Evolutionary conservation across 2,329 filamentous ascomycete genomes (phyloP).

Genomic region (Sarocladium strictum): DNA sequence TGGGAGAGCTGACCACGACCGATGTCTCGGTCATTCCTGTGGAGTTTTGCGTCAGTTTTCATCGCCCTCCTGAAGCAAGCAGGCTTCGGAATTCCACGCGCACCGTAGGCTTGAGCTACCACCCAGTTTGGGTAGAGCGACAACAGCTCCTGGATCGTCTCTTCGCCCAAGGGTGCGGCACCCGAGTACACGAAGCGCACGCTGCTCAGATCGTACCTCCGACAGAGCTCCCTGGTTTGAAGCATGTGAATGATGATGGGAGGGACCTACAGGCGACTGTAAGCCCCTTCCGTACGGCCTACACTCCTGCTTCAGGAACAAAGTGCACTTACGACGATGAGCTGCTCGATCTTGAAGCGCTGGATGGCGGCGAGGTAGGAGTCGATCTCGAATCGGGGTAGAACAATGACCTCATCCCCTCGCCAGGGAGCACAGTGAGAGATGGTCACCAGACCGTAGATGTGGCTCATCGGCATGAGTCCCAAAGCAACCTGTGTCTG

Average conservation of each 20-base stretch:
- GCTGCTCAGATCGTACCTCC: slow-evolving; percentile 62
- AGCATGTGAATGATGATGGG: slow-evolving; percentile 72
- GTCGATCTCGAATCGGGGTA: slow-evolving; percentile 71
- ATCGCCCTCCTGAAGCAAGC: too few species aligned
- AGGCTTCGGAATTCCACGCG: too few species aligned
- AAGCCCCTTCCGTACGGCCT: too few species aligned
- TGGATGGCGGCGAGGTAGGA: slow-evolving; percentile 59
- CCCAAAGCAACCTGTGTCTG: slow-evolving; percentile 49
- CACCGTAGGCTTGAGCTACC: slow-evolving; percentile 68
- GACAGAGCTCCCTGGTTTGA: slow-evolving; percentile 51
- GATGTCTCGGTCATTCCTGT: slow-evolving; percentile 66
- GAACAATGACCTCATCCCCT: slow-evolving; percentile 66
- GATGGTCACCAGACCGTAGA: slow-evolving; percentile 70
- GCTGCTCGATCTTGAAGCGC: slow-evolving; percentile 58
- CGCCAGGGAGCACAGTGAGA: slow-evolving; percentile 60
- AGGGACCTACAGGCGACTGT: slow-evolving; percentile 43
- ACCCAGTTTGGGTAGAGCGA: slow-evolving; percentile 57
- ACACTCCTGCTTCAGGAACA: too few species aligned
- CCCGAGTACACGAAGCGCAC: slow-evolving; percentile 62
- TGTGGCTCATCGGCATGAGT: slow-evolving; percentile 72
- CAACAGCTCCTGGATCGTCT: slow-evolving; percentile 58
- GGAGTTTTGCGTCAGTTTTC: too few species aligned
- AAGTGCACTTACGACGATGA: slow-evolving; percentile 49
- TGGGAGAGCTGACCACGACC: slow-evolving; percentile 58
- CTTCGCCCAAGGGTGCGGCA: slow-evolving; percentile 66